These are phyloP conservation scores for Pythium aquatile DNA, from an alignment of 352 stramenopile genomes.

Conservation along the genomic window DNA sequence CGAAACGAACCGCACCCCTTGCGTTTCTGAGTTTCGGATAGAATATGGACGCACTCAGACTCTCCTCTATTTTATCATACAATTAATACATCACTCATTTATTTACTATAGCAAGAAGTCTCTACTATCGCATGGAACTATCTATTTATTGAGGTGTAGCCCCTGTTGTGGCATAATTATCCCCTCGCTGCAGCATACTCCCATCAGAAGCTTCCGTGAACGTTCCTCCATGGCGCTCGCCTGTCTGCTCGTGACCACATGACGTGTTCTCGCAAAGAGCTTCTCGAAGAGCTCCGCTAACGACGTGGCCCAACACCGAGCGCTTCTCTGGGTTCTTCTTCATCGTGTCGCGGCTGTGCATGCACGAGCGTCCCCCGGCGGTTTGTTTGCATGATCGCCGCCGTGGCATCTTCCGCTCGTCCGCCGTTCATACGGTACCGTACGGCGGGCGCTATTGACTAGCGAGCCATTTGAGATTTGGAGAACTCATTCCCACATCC, in stretches of 20 bases:
- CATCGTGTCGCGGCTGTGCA: slow-evolving; percentile 1
- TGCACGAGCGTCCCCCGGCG: neutral
- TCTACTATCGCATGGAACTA: neutral
- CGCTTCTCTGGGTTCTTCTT: slow-evolving; percentile 6
- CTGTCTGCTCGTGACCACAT: slow-evolving; percentile 20
- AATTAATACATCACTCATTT: neutral
- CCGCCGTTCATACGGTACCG: neutral
- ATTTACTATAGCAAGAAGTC: neutral
- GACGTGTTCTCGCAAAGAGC: slow-evolving; percentile 26
- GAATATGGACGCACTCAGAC: slow-evolving; percentile 6
- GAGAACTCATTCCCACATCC: slow-evolving; percentile 20
- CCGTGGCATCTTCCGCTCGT: neutral
- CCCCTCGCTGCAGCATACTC: slow-evolving; percentile 2
- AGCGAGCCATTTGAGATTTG: slow-evolving; percentile 19
- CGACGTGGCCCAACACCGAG: neutral
- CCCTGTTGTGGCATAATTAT: neutral
- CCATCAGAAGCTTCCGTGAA: slow-evolving; percentile 30
- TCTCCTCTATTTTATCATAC: slow-evolving; percentile 3
- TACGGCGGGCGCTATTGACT: neutral
- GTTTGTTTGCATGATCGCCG: slow-evolving; percentile 20
- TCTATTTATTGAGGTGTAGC: neutral
- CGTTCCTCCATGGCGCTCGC: slow-evolving; percentile 14
- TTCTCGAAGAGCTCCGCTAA: slow-evolving; percentile 10
- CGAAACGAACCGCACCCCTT: slow-evolving; percentile 11
- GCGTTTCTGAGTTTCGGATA: slow-evolving; percentile 26